These are phyloP conservation scores for Talaromyces atroroseus DNA, from an alignment of 2,329 filamentous ascomycete species.

Conservation along the genomic window DNA sequence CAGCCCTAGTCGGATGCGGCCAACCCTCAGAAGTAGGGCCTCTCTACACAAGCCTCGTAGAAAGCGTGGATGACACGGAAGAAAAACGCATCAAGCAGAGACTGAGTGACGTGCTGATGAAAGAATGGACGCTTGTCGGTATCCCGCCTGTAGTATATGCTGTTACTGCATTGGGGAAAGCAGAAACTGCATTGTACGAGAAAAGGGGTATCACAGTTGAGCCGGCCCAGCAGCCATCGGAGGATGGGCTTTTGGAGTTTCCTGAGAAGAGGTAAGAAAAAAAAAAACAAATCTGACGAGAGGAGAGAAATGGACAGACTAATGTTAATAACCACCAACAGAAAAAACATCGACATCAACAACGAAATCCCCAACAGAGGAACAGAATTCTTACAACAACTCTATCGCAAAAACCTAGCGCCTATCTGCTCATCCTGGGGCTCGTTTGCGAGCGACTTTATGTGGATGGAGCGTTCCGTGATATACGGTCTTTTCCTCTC, in stretches of 20 bases:
- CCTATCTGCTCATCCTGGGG: constrained; percentile 29
- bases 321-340: constrained; percentile 4
- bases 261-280: constrained; percentile 15
- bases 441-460: constrained; percentile 46
- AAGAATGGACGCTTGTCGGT: constrained; percentile 28
- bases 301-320: background rate
- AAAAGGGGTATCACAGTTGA: constrained; percentile 15
- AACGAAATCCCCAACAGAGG: constrained; percentile 22
- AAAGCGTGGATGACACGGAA: constrained; percentile 11
- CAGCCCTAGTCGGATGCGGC: constrained; percentile 22
- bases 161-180: constrained; percentile 24
- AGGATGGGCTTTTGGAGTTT: constrained; percentile 14
- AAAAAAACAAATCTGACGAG: no score
- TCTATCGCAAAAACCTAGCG: constrained; percentile 26
- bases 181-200: constrained; percentile 18
- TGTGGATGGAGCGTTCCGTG: constrained; percentile 67
- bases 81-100: constrained; percentile 17
- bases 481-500: constrained; percentile 57
- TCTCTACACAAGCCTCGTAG: constrained; percentile 24
- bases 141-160: constrained; percentile 27
- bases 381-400: constrained; percentile 23
- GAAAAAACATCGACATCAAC: constrained; percentile 20
- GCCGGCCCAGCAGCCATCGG: constrained; percentile 6
- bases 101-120: constrained; percentile 27
- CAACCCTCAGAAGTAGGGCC: constrained; percentile 21